These are phyloP conservation scores for Colletotrichum neosansevieriae DNA, from an alignment of 2,329 filamentous ascomycete species.

Conservation along the genomic window DNA sequence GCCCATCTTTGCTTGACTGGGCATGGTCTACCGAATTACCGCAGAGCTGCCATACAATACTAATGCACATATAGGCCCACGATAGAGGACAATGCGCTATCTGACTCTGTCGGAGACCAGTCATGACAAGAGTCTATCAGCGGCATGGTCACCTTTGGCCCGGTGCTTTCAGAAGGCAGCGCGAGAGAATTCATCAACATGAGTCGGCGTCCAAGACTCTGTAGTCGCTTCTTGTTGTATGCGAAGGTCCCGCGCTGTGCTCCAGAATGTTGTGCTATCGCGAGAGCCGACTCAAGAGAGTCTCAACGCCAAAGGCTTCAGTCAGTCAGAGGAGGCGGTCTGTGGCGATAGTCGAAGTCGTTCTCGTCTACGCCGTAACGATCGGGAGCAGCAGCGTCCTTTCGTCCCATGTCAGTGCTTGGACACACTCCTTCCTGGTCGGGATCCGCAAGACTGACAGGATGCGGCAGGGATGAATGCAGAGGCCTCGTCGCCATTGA, in stretches of 20 bases:
- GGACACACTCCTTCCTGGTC: slow-evolving; percentile 18
- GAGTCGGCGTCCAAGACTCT: no score
- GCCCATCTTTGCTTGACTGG: slow-evolving; percentile 36
- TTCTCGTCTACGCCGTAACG: background rate
- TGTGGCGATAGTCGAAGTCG: background rate
- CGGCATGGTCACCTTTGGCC: no score
- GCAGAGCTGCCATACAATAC: slow-evolving; percentile 11
- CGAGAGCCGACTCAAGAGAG: no score
- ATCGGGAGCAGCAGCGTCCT: slow-evolving; percentile 1
- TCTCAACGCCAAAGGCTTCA: no score
- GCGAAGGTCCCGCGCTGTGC: no score
- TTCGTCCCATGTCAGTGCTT: slow-evolving; percentile 40
- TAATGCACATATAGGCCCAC: slow-evolving; percentile 29
- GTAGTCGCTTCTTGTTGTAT: no score
- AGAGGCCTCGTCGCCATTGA: slow-evolving; percentile 6
- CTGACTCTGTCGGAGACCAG: background rate
- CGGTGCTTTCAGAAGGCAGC: no score
- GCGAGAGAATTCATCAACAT: no score
- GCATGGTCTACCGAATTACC: slow-evolving; percentile 16
- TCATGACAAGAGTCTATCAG: background rate
- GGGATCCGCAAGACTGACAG: slow-evolving; percentile 36
- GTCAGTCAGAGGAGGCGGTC: background rate
- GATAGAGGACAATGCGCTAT: background rate
- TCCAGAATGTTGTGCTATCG: no score
- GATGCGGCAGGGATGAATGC: slow-evolving; percentile 25